These are phyloP conservation scores for Colletotrichum higginsianum DNA, from an alignment of 2,329 filamentous ascomycete species.

Conservation along the genomic window DNA sequence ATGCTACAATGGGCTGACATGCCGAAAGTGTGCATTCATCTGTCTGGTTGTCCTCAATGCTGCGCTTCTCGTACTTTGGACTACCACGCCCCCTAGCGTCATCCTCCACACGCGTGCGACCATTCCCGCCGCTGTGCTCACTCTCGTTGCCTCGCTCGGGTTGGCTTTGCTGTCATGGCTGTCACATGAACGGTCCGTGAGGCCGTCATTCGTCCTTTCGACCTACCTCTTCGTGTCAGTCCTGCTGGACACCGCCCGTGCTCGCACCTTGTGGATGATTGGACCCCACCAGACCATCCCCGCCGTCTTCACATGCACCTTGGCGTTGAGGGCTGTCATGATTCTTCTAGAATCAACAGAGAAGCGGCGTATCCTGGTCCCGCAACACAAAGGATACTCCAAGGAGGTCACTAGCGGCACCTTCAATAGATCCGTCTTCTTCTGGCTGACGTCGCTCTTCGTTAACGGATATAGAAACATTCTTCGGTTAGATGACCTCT, in stretches of 20 bases:
- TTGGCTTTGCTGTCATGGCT: conserved; percentile 36
- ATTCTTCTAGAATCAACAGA: conserved; percentile 47
- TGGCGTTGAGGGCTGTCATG: conserved; percentile 42
- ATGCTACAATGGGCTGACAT: conserved; percentile 10
- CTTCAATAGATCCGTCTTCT: conserved; percentile 64
- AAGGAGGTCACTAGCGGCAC: conserved; percentile 67
- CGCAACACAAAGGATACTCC: conserved; percentile 59
- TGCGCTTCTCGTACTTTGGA: conserved; percentile 33
- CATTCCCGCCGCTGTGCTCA: conserved; percentile 23
- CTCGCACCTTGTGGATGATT: conserved; percentile 43
- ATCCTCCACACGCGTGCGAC: conserved; percentile 28
- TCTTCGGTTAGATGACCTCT: conserved; percentile 56
- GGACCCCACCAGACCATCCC: conserved; percentile 37
- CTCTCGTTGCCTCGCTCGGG: conserved; percentile 25
- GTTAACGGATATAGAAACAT: conserved; percentile 61
- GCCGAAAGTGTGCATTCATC: conserved; percentile 18
- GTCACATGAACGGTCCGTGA: conserved; percentile 36
- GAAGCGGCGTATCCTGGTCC: conserved; percentile 51
- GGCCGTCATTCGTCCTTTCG: conserved; percentile 42
- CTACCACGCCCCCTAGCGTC: not conserved
- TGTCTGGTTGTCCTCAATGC: conserved; percentile 31
- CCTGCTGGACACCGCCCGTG: conserved; percentile 42
- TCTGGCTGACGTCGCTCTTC: conserved; percentile 69
- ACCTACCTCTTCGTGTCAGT: conserved; percentile 41
- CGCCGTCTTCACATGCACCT: conserved; percentile 39